Percentiles rank a stretch among this genome's conserved stretches.
phyloP scores from a whole-genome alignment of 2,329 filamentous ascomycete species.

The Zymoseptoria pseudotritici region DNA sequence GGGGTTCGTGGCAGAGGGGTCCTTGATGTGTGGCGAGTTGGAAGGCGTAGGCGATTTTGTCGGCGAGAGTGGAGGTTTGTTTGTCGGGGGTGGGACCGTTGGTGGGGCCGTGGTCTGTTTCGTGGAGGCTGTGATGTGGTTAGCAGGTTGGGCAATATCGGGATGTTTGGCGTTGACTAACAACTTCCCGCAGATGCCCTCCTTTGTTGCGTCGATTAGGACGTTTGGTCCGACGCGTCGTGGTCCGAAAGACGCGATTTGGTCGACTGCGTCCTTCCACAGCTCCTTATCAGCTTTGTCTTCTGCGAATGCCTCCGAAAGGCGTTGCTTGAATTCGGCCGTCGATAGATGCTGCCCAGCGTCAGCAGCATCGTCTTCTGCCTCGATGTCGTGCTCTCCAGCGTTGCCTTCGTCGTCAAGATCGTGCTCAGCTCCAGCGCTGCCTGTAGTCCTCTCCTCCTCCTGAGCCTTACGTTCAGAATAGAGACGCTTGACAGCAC shows the following conservation, averaged over 20 bases:
- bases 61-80: slow-evolving; percentile 50
- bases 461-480: slow-evolving; percentile 56
- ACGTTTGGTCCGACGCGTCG: slow-evolving; percentile 79
- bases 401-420: slow-evolving; percentile 29
- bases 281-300: slow-evolving; percentile 66
- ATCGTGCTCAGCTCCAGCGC: slow-evolving; percentile 19
- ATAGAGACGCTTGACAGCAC: slow-evolving; percentile 72
- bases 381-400: slow-evolving; percentile 36
- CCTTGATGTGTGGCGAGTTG: slow-evolving; percentile 85
- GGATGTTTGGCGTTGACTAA: slow-evolving; percentile 38
- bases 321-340: slow-evolving; percentile 68
- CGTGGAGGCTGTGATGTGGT: slow-evolving; percentile 20
- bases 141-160: slow-evolving; percentile 23
- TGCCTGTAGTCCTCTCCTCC: slow-evolving; percentile 34
- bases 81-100: slow-evolving; percentile 10
- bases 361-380: slow-evolving; percentile 46
- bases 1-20: slow-evolving; percentile 83
- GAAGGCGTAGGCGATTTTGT: slow-evolving; percentile 91
- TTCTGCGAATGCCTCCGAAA: slow-evolving; percentile 61
- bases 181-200: slow-evolving; percentile 64
- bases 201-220: slow-evolving; percentile 72
- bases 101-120: slow-evolving; percentile 16
- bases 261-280: slow-evolving; percentile 70
- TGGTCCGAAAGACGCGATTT: slow-evolving; percentile 86
- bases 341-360: slow-evolving; percentile 56